Conservation (phyloP, 2,329 filamentous ascomycete genomes). For the Cladophialophora yegresii region DNA sequence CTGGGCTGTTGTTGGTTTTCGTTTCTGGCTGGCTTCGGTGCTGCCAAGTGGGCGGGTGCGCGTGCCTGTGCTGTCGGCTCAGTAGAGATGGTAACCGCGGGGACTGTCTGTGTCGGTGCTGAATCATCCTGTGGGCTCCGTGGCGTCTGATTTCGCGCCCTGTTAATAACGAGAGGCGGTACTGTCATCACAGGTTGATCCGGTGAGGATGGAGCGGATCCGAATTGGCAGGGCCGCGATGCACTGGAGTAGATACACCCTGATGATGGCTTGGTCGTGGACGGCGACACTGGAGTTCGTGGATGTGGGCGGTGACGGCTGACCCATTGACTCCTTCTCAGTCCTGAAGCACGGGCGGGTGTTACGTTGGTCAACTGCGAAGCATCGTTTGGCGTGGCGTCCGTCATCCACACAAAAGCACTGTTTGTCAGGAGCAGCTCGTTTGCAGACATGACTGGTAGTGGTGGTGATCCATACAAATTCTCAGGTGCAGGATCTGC, state of each 20-base stretch:
- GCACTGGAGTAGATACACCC: background rate
- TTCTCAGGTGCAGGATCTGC: background rate
- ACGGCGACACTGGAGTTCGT: background rate
- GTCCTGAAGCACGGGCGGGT: background rate
- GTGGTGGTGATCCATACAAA: background rate
- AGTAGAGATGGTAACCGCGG: background rate
- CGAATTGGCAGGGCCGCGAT: background rate
- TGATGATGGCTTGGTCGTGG: background rate
- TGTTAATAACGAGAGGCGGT: background rate
- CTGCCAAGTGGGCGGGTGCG: background rate
- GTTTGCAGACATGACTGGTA: background rate
- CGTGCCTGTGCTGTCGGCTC: background rate
- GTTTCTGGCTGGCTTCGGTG: background rate
- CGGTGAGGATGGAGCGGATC: background rate
- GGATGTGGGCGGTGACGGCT: slow-evolving; percentile 1
- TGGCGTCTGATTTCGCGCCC: background rate
- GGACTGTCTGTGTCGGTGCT: no score
- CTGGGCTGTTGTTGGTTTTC: background rate
- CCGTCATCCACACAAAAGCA: slow-evolving; percentile 18
- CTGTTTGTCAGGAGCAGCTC: slow-evolving; percentile 2
- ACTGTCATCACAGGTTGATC: background rate
- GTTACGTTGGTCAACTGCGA: background rate
- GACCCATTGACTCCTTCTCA: background rate
- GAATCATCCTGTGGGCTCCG: background rate
- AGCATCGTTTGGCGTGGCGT: background rate